Evolutionary conservation across 495 filamentous ascomycete species (phyloP).

Genomic region (Wilcoxina mikolae): DNA sequence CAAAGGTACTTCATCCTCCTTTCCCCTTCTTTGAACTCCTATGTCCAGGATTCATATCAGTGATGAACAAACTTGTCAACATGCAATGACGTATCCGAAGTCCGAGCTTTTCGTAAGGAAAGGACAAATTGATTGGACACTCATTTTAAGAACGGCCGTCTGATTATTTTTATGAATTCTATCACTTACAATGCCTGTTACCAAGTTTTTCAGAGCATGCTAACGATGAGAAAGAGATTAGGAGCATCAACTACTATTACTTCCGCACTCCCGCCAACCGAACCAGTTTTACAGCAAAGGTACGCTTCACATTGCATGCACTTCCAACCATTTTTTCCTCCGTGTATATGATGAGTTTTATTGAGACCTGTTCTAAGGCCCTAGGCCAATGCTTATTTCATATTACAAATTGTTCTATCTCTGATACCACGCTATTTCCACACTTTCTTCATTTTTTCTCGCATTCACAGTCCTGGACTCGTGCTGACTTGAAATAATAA

Average conservation of each 20-base stretch:
- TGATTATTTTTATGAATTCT: conserved; percentile 4
- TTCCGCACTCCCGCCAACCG: neutral
- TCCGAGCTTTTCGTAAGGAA: neutral
- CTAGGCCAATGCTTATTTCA: neutral
- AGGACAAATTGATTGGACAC: neutral
- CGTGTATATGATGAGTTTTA: neutral
- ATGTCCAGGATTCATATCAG: neutral
- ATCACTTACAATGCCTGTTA: neutral
- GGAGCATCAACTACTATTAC: neutral
- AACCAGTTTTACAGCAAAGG: neutral
- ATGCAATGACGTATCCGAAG: conserved; percentile 1
- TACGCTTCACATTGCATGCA: neutral
- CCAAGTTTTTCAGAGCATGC: neutral
- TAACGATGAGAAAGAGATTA: neutral
- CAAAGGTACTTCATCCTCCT: neutral
- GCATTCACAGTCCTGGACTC: neutral
- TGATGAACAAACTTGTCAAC: conserved; percentile 2
- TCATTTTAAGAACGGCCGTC: conserved; percentile 9
- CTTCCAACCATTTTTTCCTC: neutral
- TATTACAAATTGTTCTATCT: conserved; percentile 5
- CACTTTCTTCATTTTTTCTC: neutral
- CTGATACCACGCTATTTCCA: neutral
- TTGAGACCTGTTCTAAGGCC: conserved; percentile 7
- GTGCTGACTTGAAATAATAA: neutral
- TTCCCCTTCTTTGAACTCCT: neutral